Percentiles rank a stretch among this genome's conserved stretches.
Evolutionary conservation across 1,139 yeast species (phyloP).

Genomic region (Pichia kudriavzevii): DNA sequence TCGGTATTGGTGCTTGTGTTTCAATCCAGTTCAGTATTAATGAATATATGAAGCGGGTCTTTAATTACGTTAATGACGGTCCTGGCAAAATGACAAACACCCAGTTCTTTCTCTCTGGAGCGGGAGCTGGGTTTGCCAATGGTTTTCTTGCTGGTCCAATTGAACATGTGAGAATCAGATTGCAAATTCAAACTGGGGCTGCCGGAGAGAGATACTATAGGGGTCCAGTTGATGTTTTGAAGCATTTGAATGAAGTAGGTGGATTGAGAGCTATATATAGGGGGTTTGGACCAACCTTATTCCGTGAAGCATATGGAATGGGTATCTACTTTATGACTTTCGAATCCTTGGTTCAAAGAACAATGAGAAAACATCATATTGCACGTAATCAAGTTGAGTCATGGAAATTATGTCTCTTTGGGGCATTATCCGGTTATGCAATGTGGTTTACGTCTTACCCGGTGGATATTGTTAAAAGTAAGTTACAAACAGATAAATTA

Average conservation of each 20-base stretch:
- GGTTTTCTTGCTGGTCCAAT: constrained; percentile 85
- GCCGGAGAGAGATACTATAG: constrained; percentile 34
- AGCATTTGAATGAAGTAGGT: constrained; percentile 44
- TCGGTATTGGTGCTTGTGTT: constrained; percentile 85
- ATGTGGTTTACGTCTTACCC: constrained; percentile 83
- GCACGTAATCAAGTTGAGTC: constrained; percentile 69
- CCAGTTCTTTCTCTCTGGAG: constrained; percentile 76
- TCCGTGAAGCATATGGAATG: constrained; percentile 81
- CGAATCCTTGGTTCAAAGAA: constrained; percentile 72
- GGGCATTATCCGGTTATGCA: constrained; percentile 81
- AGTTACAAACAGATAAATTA: constrained; percentile 75
- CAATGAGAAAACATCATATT: constrained; percentile 38
- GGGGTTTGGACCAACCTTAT: constrained; percentile 72
- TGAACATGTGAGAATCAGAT: constrained; percentile 84
- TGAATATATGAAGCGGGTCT: constrained; percentile 83
- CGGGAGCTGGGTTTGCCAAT: constrained; percentile 84
- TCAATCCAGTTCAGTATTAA: constrained; percentile 86
- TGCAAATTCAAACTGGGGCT: constrained; percentile 66
- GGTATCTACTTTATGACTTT: constrained; percentile 86
- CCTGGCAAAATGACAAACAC: constrained; percentile 25
- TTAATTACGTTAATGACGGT: constrained; percentile 30
- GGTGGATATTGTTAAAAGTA: constrained; percentile 77
- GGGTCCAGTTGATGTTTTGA: constrained; percentile 79
- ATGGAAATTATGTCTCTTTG: constrained; percentile 72
- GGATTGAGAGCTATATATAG: constrained; percentile 55